Evolutionary conservation across 2,329 filamentous ascomycete species (phyloP).

Genomic region (Exophiala viscosa): DNA sequence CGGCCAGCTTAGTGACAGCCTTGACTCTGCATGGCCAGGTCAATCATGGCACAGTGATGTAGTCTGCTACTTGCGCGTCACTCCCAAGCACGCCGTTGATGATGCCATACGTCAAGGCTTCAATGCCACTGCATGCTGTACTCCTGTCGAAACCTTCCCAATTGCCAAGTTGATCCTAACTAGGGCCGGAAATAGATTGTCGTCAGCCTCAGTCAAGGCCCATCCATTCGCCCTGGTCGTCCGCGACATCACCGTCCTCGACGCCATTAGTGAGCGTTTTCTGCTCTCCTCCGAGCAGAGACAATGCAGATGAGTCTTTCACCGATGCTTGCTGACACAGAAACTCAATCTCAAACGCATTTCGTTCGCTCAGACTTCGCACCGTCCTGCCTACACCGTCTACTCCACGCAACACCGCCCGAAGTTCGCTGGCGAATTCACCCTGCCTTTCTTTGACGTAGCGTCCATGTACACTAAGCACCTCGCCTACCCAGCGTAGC

Average conservation of each 20-base stretch:
- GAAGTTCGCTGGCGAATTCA: slow-evolving; percentile 77
- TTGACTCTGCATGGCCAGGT: too few relatives aligned
- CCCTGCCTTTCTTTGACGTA: slow-evolving; percentile 78
- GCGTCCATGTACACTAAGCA: slow-evolving; percentile 75
- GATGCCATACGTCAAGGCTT: too few relatives aligned
- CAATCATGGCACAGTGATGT: too few relatives aligned
- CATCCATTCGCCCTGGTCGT: slow-evolving; percentile 24
- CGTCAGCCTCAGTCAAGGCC: slow-evolving; percentile 19
- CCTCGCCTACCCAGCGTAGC: slow-evolving; percentile 81
- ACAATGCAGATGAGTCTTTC: not conserved
- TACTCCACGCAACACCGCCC: slow-evolving; percentile 76
- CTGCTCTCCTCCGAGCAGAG: not conserved
- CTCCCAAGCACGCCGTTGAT: too few relatives aligned
- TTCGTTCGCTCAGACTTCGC: slow-evolving; percentile 32
- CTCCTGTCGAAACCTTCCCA: not conserved
- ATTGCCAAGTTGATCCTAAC: not conserved
- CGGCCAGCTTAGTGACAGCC: too few relatives aligned
- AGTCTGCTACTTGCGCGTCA: too few relatives aligned
- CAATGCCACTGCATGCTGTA: not conserved
- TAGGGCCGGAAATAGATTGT: not conserved
- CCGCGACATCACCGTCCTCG: slow-evolving; percentile 8
- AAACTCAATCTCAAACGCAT: slow-evolving; percentile 31
- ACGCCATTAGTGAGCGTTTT: slow-evolving; percentile 2
- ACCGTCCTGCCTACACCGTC: slow-evolving; percentile 55
- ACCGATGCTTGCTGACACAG: slow-evolving; percentile 21